These are phyloP conservation scores for Gaultheria prostrata DNA, from an alignment of 148 eudicot genomes.

Conservation along the genomic window DNA sequence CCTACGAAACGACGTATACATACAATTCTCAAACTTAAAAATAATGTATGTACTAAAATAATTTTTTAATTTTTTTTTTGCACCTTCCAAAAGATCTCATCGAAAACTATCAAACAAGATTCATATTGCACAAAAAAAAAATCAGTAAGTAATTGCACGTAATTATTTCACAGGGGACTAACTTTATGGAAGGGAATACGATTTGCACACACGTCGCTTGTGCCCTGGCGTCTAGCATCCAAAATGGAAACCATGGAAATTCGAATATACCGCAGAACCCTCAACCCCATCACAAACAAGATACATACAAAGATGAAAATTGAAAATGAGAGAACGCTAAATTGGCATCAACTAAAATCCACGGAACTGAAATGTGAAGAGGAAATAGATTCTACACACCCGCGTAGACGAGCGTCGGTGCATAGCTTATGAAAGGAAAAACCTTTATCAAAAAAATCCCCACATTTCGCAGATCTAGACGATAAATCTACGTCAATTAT, in stretches of 20 bases:
- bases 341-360: background rate
- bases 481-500: background rate
- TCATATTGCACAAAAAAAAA: too few species aligned
- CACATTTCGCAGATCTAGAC: constrained; percentile 7
- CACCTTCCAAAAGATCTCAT: too few species aligned
- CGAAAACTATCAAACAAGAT: too few species aligned
- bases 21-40: too few species aligned
- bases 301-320: background rate
- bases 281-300: background rate
- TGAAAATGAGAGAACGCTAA: background rate
- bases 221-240: background rate
- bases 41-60: too few species aligned
- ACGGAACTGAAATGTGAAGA: background rate
- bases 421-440: background rate
- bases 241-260: background rate
- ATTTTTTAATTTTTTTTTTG: too few species aligned
- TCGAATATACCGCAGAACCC: background rate
- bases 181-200: too few species aligned
- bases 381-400: background rate
- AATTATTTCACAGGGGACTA: too few species aligned
- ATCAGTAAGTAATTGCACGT: too few species aligned
- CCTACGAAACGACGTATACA: too few species aligned
- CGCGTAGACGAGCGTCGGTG: background rate
- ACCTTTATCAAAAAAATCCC: background rate
- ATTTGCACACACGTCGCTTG: background rate